Percentiles rank a stretch among this genome's conserved stretches.
These are phyloP conservation scores for Volvox reticuliferus DNA, from an alignment of 139 green algal genomes.

Conservation along the genomic window DNA sequence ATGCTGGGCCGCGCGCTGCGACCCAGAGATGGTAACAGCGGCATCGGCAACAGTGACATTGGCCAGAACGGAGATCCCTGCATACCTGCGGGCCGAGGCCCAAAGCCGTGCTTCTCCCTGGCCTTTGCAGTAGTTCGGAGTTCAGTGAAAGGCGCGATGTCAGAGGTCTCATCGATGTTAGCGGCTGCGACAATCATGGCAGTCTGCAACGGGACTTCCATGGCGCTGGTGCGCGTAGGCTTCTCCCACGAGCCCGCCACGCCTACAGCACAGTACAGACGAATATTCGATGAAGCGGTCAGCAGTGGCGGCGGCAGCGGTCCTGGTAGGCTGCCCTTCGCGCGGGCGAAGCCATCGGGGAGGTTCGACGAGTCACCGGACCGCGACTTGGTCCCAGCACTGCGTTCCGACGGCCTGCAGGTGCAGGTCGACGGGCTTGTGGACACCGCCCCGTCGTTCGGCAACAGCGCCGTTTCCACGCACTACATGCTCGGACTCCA, in stretches of 20 bases:
- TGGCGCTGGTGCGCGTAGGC: not conserved
- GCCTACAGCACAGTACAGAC: not conserved
- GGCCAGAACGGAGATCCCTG: not conserved
- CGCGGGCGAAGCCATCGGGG: not conserved
- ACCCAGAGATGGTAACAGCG: not conserved
- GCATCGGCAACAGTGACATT: not conserved
- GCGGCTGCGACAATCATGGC: not conserved
- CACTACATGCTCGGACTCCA: conserved; percentile 49
- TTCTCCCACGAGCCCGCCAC: not conserved
- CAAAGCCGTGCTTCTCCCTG: not conserved
- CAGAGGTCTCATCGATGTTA: not conserved
- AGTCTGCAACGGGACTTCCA: conserved; percentile 21
- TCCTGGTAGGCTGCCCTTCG: no score
- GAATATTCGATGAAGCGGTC: not conserved
- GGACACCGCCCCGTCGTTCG: not conserved
- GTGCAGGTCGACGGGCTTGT: not conserved
- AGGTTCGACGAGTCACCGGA: not conserved
- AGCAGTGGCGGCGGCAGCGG: not conserved
- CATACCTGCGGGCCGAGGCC: not conserved
- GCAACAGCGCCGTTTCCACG: conserved; percentile 41
- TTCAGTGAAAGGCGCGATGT: not conserved
- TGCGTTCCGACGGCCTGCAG: not conserved
- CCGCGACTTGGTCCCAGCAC: conserved; percentile 10
- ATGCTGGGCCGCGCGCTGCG: no score
- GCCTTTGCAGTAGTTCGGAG: not conserved